Conservation (phyloP, 805 yeast species). For the Myxozyma neotropica region DNA sequence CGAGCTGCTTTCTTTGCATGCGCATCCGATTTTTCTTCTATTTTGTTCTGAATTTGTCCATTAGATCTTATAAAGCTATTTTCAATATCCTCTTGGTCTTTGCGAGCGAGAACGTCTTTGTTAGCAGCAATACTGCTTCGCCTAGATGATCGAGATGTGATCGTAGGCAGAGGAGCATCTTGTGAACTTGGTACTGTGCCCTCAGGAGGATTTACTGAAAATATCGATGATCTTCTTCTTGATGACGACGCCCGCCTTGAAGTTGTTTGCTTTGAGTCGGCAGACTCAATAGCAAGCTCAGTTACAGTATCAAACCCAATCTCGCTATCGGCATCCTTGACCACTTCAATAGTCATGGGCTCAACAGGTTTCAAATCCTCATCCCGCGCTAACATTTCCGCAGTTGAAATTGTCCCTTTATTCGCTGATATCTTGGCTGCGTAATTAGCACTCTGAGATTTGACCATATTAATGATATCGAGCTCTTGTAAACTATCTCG, state of each 20-base stretch:
- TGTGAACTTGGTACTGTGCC: neutral
- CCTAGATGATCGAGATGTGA: constrained; percentile 3
- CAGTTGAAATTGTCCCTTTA: neutral
- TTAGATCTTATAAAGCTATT: neutral
- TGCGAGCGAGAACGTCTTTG: neutral
- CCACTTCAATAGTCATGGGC: no score
- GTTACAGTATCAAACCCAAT: no score
- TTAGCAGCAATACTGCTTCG: constrained; percentile 9
- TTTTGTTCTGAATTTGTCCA: neutral
- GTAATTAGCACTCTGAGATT: constrained; percentile 21
- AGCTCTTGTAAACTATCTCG: constrained; percentile 31
- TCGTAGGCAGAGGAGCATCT: neutral
- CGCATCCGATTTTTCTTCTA: neutral
- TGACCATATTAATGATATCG: constrained; percentile 26
- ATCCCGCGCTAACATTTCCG: neutral
- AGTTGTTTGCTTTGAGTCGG: no score
- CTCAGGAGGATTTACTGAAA: neutral
- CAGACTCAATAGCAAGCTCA: neutral
- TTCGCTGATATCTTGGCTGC: constrained; percentile 15
- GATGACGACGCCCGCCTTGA: neutral
- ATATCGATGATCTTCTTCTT: constrained; percentile 10
- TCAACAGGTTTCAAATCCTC: neutral
- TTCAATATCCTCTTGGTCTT: neutral
- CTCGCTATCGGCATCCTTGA: no score
- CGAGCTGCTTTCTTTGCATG: neutral